phyloP scores from a whole-genome alignment of 106 monocot genomes.

The Gastrodia elata region DNA sequence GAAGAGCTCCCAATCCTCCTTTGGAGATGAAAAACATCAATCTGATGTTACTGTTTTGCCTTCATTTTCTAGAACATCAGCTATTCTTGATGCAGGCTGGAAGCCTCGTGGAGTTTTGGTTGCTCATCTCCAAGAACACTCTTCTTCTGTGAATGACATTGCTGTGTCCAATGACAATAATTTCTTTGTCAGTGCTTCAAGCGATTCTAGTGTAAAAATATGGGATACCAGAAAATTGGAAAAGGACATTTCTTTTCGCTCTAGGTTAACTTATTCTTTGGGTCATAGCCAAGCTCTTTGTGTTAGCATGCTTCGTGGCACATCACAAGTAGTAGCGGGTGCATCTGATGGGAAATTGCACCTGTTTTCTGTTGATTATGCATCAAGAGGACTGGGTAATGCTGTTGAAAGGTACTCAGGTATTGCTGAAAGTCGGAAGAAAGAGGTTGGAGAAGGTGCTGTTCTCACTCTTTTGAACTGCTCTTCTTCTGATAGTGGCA shows the following conservation, averaged over 20 bases:
- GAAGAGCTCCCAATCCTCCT: conserved; percentile 47
- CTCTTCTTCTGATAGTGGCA: conserved; percentile 38
- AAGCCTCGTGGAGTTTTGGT: conserved; percentile 83
- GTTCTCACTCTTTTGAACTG: conserved; percentile 79
- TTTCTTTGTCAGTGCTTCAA: conserved; percentile 83
- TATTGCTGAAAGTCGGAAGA: conserved; percentile 75
- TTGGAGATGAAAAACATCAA: conserved; percentile 46
- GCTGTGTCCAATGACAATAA: conserved; percentile 71
- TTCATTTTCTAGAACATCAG: conserved; percentile 39
- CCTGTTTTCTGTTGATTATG: conserved; percentile 77
- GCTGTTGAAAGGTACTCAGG: conserved; percentile 93
- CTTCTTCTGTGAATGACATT: conserved; percentile 79
- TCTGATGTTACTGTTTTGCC: conserved; percentile 40
- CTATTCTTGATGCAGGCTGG: conserved; percentile 65
- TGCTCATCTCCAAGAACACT: conserved; percentile 92
- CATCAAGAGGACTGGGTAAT: conserved; percentile 62
- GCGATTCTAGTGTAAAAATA: conserved; percentile 87
- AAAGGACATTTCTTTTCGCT: conserved; percentile 87
- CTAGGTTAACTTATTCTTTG: conserved; percentile 81
- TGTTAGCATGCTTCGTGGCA: conserved; percentile 62
- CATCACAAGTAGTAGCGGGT: conserved; percentile 70
- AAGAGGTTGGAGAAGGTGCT: conserved; percentile 74
- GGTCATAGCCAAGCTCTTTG: conserved; percentile 62
- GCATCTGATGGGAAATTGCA: conserved; percentile 67
- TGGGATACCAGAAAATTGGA: conserved; percentile 96